phyloP scores from a whole-genome alignment of 352 stramenopile genomes.

The Hyaloperonospora arabidopsidis region DNA sequence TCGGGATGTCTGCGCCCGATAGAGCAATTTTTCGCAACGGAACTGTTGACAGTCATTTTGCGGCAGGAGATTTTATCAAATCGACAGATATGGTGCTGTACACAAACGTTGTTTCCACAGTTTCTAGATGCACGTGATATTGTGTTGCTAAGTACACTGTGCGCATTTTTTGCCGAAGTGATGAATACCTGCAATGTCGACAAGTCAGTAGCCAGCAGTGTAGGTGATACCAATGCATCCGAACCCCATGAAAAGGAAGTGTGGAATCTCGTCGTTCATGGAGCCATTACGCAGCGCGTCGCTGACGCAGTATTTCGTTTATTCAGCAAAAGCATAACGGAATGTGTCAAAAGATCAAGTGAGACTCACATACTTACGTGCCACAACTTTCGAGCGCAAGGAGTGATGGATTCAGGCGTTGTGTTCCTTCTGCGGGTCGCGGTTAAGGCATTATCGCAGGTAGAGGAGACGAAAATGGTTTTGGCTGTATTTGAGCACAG shows the following conservation, averaged over 20 bases:
- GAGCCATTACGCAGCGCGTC: constrained; percentile 27
- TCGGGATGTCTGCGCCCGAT: constrained; percentile 29
- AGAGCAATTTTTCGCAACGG: constrained; percentile 58
- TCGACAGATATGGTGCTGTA: constrained; percentile 42
- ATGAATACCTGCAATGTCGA: constrained; percentile 53
- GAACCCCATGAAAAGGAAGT: constrained; percentile 28
- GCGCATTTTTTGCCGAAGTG: constrained; percentile 58
- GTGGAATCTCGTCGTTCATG: constrained; percentile 44
- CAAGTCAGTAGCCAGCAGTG: constrained; percentile 18
- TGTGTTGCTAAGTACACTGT: constrained; percentile 41
- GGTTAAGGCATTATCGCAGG: constrained; percentile 38
- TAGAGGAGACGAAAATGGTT: constrained; percentile 34
- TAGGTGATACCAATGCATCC: constrained; percentile 10
- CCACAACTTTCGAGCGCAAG: constrained; percentile 61
- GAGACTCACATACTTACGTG: constrained; percentile 53
- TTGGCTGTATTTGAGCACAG: constrained; percentile 34
- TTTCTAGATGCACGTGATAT: constrained; percentile 32
- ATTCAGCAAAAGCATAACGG: constrained; percentile 30
- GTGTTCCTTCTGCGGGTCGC: constrained; percentile 59
- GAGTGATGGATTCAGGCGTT: constrained; percentile 52
- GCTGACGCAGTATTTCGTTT: constrained; percentile 40
- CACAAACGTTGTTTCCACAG: constrained; percentile 38
- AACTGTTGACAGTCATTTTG: constrained; percentile 56
- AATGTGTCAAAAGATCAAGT: constrained; percentile 7
- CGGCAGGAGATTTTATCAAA: constrained; percentile 46